These are phyloP conservation scores for Boletus subparvulus DNA, from an alignment of 768 basidiomycete species.

Conservation along the genomic window DNA sequence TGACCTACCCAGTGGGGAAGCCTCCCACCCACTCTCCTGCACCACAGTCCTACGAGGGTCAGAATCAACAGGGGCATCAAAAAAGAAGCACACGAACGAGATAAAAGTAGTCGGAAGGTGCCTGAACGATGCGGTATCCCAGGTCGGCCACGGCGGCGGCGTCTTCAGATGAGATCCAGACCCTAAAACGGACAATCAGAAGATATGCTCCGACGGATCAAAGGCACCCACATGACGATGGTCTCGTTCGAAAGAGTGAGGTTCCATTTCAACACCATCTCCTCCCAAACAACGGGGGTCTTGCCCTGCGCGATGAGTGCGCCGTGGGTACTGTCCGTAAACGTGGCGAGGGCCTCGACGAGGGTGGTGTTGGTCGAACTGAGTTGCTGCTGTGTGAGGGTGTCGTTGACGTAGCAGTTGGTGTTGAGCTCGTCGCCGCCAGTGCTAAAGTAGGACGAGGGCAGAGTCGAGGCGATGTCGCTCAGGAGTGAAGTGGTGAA, in stretches of 20 bases:
- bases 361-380: slow-evolving; percentile 52
- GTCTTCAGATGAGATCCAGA: slow-evolving; percentile 48
- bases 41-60: slow-evolving; percentile 41
- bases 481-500: slow-evolving; percentile 58
- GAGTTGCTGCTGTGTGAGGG: slow-evolving; percentile 55
- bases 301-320: slow-evolving; percentile 58
- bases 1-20: slow-evolving; percentile 31
- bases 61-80: background rate
- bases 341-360: slow-evolving; percentile 60
- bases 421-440: slow-evolving; percentile 83
- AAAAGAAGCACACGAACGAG: slow-evolving; percentile 28
- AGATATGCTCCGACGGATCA: background rate
- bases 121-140: slow-evolving; percentile 47
- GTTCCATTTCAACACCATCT: slow-evolving; percentile 46
- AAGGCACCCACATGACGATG: slow-evolving; percentile 36
- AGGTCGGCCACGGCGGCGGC: slow-evolving; percentile 38
- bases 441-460: slow-evolving; percentile 66
- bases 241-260: slow-evolving; percentile 43
- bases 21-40: slow-evolving; percentile 47
- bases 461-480: slow-evolving; percentile 50
- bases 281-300: slow-evolving; percentile 82
- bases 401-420: slow-evolving; percentile 64
- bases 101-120: slow-evolving; percentile 54
- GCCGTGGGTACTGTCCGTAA: slow-evolving; percentile 59
- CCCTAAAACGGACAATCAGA: slow-evolving; percentile 19